These are phyloP conservation scores for Protomyces inouyei DNA, from an alignment of 1,139 yeast species.

Conservation along the genomic window DNA sequence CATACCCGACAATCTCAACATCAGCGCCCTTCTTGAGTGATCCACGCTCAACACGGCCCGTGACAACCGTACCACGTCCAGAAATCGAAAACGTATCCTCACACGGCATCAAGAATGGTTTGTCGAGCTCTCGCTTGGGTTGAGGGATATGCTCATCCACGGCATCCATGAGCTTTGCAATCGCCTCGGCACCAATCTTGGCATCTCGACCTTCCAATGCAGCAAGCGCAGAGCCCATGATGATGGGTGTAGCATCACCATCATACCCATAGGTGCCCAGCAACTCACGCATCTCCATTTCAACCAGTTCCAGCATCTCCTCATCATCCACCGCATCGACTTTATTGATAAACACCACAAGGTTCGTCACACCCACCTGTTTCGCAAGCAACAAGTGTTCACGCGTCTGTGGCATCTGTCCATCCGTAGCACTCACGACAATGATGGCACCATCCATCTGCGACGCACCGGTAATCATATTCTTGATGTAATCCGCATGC, in stretches of 20 bases:
- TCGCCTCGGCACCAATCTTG: slow-evolving; percentile 87
- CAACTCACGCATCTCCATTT: slow-evolving; percentile 99
- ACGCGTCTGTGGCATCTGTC: slow-evolving; percentile 99
- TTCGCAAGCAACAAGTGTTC: slow-evolving; percentile 97
- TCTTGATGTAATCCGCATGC: slow-evolving; percentile 97
- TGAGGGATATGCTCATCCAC: slow-evolving; percentile 95
- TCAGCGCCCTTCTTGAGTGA: slow-evolving; percentile 96
- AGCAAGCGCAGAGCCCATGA: slow-evolving; percentile 98
- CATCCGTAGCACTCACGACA: slow-evolving; percentile 98
- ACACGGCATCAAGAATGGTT: slow-evolving; percentile 94
- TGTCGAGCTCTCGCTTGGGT: slow-evolving; percentile 91
- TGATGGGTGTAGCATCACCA: slow-evolving; percentile 96
- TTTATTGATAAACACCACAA: slow-evolving; percentile 96
- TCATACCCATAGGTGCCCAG: slow-evolving; percentile 87
- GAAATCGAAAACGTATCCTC: slow-evolving; percentile 97
- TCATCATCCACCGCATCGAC: slow-evolving; percentile 97
- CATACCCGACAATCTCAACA: slow-evolving; percentile 91
- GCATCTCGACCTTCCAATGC: slow-evolving; percentile 85
- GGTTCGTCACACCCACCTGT: slow-evolving; percentile 98
- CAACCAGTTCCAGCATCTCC: slow-evolving; percentile 98
- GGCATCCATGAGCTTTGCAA: slow-evolving; percentile 77
- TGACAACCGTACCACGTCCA: slow-evolving; percentile 99
- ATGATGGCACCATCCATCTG: slow-evolving; percentile 99
- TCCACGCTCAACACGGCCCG: slow-evolving; percentile 99
- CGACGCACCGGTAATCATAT: slow-evolving; percentile 99